Percentiles rank a stretch among this genome's conserved stretches.
These are phyloP conservation scores for Trichosporon sp. DNA, from an alignment of 1,284 basidiomycete species.

Conservation along the genomic window DNA sequence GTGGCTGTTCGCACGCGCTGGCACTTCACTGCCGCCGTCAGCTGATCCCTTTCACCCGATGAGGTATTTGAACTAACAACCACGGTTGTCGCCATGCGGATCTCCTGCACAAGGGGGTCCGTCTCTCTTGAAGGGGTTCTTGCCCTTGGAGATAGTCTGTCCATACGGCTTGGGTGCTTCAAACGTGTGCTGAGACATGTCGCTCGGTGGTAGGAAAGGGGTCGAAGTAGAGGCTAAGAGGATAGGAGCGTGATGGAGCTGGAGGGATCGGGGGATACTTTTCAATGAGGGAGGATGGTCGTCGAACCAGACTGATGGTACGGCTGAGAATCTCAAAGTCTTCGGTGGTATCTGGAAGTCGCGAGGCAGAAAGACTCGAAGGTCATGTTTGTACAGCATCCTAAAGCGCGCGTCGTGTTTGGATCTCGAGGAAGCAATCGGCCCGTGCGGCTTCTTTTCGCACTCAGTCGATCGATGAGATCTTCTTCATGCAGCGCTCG, in stretches of 20 bases:
- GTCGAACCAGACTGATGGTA: not conserved
- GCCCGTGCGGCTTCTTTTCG: not conserved
- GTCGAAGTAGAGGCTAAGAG: not conserved
- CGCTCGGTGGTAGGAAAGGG: not conserved
- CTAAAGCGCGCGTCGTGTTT: not conserved
- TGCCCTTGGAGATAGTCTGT: conserved; percentile 10
- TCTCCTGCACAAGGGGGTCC: not conserved
- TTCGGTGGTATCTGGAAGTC: not conserved
- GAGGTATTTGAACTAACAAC: not conserved
- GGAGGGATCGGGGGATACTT: not conserved
- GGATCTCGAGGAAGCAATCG: conserved; percentile 2
- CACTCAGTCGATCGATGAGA: not conserved
- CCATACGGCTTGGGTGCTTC: not conserved
- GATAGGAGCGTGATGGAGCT: not conserved
- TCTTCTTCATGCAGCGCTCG: not conserved
- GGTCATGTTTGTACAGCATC: not conserved
- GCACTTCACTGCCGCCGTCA: conserved; percentile 4
- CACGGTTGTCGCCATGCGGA: conserved; percentile 3
- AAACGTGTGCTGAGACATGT: not conserved
- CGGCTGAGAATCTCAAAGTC: not conserved
- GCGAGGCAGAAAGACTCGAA: not conserved
- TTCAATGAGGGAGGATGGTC: not conserved
- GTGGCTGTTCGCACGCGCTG: conserved; percentile 11
- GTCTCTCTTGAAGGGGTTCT: not conserved
- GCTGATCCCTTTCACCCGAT: not conserved